A percentile compares a stretch with the other conserved stretches of the same genome.
phyloP scores from a whole-genome alignment of 441 rosid species.

The Adansonia grandidieri region DNA sequence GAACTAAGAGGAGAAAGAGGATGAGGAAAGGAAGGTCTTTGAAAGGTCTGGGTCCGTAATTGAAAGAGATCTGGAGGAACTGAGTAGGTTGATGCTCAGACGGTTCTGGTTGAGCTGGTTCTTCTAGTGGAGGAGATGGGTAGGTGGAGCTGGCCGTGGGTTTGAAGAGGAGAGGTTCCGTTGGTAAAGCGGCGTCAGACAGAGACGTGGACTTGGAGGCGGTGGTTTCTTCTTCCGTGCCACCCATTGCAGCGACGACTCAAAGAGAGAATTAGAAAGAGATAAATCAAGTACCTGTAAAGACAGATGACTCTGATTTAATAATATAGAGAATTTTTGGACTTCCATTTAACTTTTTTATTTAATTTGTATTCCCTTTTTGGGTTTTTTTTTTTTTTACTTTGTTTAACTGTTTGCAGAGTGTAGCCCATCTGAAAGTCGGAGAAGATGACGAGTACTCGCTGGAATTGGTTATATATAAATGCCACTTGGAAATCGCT shows the following conservation, averaged over 20 bases:
- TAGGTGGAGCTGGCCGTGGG: slow-evolving; percentile 33
- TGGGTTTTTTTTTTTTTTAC: background rate
- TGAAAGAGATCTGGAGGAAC: slow-evolving; percentile 83
- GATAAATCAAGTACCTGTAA: too few species aligned
- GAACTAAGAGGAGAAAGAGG: slow-evolving; percentile 55
- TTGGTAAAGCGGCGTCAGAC: slow-evolving; percentile 51
- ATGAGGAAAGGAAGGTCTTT: slow-evolving; percentile 69
- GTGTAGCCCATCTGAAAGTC: background rate
- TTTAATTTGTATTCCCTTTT: background rate
- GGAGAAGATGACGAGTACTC: background rate
- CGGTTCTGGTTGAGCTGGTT: slow-evolving; percentile 39
- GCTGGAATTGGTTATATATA: background rate
- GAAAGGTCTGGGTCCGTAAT: slow-evolving; percentile 67
- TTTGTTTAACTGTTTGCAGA: background rate
- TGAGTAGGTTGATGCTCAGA: slow-evolving; percentile 66
- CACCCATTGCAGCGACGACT: slow-evolving; percentile 44
- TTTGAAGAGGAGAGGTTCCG: slow-evolving; percentile 67
- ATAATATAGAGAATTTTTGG: background rate
- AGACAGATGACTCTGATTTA: too few species aligned
- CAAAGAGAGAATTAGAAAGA: background rate
- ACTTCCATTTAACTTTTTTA: background rate
- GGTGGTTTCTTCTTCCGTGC: slow-evolving; percentile 46
- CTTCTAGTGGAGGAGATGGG: slow-evolving; percentile 37
- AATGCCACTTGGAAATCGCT: background rate
- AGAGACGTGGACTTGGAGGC: slow-evolving; percentile 36